A percentile compares a stretch with the other conserved stretches of the same genome.
Conservation (phyloP, 768 basidiomycete species). For the Butyriboletus loyo region DNA sequence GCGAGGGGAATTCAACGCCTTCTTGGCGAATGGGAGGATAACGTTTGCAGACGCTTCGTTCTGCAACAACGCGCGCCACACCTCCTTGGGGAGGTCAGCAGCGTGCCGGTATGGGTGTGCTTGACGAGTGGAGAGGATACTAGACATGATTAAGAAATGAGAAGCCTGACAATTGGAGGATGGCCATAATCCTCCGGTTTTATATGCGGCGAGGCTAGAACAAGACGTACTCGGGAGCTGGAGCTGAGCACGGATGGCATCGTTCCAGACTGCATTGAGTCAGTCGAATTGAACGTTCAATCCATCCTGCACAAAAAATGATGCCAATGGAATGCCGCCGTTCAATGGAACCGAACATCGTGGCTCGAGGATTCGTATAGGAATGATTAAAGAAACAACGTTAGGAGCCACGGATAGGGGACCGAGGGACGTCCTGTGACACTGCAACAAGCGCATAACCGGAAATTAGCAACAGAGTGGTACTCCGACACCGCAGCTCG, state of each 20-base stretch:
- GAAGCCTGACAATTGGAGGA: constrained; percentile 13
- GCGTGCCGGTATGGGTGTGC: constrained; percentile 3
- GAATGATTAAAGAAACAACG: neutral
- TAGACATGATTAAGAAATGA: neutral
- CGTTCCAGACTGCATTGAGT: neutral
- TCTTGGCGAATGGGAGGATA: constrained; percentile 38
- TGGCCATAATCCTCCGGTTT: neutral
- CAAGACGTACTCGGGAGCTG: neutral
- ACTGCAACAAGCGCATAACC: neutral
- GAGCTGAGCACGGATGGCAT: neutral
- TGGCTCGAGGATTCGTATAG: neutral
- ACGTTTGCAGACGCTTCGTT: constrained; percentile 38
- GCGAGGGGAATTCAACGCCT: constrained; percentile 15
- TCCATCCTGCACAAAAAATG: constrained; percentile 19
- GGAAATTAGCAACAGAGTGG: neutral
- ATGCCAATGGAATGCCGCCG: neutral
- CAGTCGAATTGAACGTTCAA: constrained; percentile 3
- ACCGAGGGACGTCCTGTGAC: constrained; percentile 2
- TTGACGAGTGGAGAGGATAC: neutral
- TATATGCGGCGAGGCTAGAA: constrained; percentile 9
- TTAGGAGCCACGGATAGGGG: constrained; percentile 6
- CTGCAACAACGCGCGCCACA: constrained; percentile 29
- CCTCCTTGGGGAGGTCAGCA: constrained; percentile 17
- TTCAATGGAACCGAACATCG: neutral
- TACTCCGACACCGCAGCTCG: neutral